Evolutionary conservation across 768 basidiomycete genomes (phyloP).

Genomic region (Tricholoma saponaceum): DNA sequence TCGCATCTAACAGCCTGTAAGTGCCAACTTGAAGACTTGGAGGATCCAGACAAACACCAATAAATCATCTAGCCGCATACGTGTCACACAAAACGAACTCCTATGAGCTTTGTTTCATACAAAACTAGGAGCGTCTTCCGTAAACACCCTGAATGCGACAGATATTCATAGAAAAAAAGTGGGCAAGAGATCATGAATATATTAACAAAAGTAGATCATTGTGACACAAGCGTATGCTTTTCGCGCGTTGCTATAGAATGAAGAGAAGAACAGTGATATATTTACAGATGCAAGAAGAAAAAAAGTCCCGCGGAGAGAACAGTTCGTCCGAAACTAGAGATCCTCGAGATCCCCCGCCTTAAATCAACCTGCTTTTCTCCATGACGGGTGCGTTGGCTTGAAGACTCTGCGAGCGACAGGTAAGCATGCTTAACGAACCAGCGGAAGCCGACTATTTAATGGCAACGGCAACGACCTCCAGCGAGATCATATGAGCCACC

Average conservation of each 20-base stretch:
- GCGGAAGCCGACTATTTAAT: not conserved
- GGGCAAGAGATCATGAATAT: not conserved
- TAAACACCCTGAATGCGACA: too few species aligned
- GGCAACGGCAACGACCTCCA: conserved; percentile 10
- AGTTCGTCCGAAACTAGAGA: not conserved
- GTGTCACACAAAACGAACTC: too few species aligned
- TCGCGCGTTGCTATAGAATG: not conserved
- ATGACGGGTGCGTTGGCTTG: conserved; percentile 10
- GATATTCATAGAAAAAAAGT: too few species aligned
- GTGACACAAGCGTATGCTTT: not conserved
- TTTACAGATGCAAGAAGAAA: not conserved
- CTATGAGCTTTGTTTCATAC: too few species aligned
- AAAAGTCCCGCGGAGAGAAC: not conserved
- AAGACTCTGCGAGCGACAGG: conserved; percentile 12
- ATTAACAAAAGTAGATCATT: not conserved
- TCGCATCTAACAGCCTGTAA: too few species aligned
- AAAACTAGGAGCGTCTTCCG: too few species aligned
- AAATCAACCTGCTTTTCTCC: conserved; percentile 19
- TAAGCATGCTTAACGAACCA: conserved; percentile 5
- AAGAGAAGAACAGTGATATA: not conserved
- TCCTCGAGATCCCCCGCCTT: not conserved
- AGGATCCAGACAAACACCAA: too few species aligned
- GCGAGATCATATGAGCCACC: conserved; percentile 35
- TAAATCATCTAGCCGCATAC: too few species aligned
- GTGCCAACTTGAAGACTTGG: too few species aligned